phyloP scores from a whole-genome alignment of 139 green algal species.

The Chlamydomonas schloesseri region DNA sequence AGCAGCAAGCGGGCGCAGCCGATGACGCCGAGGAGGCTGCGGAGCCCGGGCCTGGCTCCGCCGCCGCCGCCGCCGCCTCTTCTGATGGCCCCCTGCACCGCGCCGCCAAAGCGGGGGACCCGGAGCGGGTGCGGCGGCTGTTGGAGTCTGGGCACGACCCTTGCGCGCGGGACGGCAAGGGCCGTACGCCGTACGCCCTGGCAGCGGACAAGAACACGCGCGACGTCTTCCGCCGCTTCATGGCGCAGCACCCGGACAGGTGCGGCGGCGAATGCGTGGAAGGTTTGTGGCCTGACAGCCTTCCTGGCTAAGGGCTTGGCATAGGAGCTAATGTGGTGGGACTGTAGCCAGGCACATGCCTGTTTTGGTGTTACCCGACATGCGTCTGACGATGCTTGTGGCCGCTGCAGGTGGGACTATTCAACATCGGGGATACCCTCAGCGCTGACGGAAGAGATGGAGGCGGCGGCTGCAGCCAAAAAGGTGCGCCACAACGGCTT shows the following conservation, averaged over 20 bases:
- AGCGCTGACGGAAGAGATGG: slow-evolving; percentile 80
- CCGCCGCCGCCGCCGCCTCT: neutral
- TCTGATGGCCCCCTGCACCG: slow-evolving; percentile 54
- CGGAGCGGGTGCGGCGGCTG: slow-evolving; percentile 60
- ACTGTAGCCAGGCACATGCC: too few relatives aligned
- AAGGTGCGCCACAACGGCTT: too few relatives aligned
- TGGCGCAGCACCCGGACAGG: slow-evolving; percentile 59
- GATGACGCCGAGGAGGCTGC: too few relatives aligned
- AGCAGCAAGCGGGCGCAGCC: too few relatives aligned
- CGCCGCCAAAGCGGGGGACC: slow-evolving; percentile 62
- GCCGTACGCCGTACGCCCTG: slow-evolving; percentile 73
- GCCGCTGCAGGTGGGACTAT: slow-evolving; percentile 73
- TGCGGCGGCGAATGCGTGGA: neutral
- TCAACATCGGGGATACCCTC: slow-evolving; percentile 68
- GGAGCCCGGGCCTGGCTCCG: neutral
- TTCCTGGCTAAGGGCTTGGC: too few relatives aligned
- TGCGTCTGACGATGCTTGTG: too few relatives aligned
- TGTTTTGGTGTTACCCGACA: too few relatives aligned
- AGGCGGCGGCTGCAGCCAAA: slow-evolving; percentile 66
- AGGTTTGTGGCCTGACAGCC: too few relatives aligned
- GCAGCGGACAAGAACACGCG: slow-evolving; percentile 73
- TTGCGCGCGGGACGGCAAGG: slow-evolving; percentile 55
- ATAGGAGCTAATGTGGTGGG: too few relatives aligned
- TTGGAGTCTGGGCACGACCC: slow-evolving; percentile 62
- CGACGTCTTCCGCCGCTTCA: slow-evolving; percentile 80